Evolutionary conservation across 179 eudicot genomes (phyloP), one percentile per base, ranked within the genome.

Genomic region (Vitellaria paradoxa): DNA sequence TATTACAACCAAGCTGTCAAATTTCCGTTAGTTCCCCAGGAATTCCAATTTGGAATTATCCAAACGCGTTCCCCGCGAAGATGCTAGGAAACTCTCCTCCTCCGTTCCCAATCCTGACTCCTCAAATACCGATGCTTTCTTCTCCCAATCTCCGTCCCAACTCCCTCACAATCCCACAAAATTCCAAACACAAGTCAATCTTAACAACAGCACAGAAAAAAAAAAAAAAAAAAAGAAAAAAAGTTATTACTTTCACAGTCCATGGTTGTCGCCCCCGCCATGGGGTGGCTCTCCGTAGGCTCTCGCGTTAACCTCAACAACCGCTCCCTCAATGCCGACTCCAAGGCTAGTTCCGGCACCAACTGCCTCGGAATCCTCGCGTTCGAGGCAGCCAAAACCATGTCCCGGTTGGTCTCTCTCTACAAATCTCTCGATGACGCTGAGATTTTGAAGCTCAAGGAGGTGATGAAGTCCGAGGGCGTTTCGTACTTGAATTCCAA

Each of bases 301-400:
- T 21, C 56, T 23, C 69, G 69, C 65, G 47, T 72, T 18, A 69
- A 74, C 69, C 60, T 20, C 14, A 55, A 74, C 78, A 57, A 73
- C 15, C 81, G 81, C 73, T 74, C 77, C 9, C 42, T 13, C 49
- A 1, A 4, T 53, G 12, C 17, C 66, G 7, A 68, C 14, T 6
- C 8, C 14, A 13, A 15, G 42, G n/a, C 73, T n/a, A 3, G 8
- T 5, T 6, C 62, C 11, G 23, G 53, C 40, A 10, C 70, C 40
- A 14, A 66, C 49, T 14, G 73, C 14, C 78, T 93, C 18, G 97
- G 91, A 0, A 91, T 95, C 20, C 84, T 95, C 5, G 82, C 97
- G 0, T 95, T 95, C 79, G 97, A 93, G 83, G 80, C 88, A 4
- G 99, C 95, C 0, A 90, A 89, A 49, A 80, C 91, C 75, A 84